Base-by-base conservation (phyloP, 1,284 basidiomycete species). In the Sporisorium iseilematis-ciliati region DNA sequence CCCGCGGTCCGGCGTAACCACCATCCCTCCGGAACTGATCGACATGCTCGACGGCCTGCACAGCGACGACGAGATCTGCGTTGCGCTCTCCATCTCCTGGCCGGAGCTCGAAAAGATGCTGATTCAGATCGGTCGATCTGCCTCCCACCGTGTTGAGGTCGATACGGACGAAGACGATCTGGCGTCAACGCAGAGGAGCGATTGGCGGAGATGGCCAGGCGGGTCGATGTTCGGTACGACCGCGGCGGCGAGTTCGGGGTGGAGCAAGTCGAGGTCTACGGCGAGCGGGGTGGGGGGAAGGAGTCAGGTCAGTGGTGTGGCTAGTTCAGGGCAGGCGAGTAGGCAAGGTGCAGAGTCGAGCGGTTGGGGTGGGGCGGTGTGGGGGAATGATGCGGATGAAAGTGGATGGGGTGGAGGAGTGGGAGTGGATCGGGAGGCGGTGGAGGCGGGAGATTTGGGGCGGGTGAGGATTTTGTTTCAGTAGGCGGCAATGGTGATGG, bases 1-100 rank as follows among this genome's bases (percentile, higher is more conserved):
- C n/a, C 45, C 53, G 3, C 51, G 38, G 6, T 41, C 63, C 1
- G 8, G 26, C 11, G 18, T 43, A 3, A 25, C 51, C 10, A 31
- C 42, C 4, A 58, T 83, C 14, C 81, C 84, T 0, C 43, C 78
- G 6, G 91, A 91, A 26, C 81, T 97, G 41, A 81, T 90, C 23
- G 78, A 87, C 5, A 85, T 92, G 62, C 87, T 97, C 12, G 92
- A 97, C 80, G 95, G 94, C 4, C 91, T 92, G 64, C 94, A 94
- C 86, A 92, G 95, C 85, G 91, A 93, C 2, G 95, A 97, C 85
- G 94, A 97, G 85, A 87, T 97, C 51, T 92, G 92, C 67, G 91
- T 93, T 20, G 88, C 84, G 54, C 94, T 94, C 79, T 91, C 92
- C 74, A 90, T 91, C 59, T 91, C 92, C 6, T 96, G 94, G 94